Percentiles rank a stretch among this genome's conserved stretches.
These are phyloP conservation scores for Stephania cephalantha DNA, from an alignment of 164 flowering plant species.

Conservation along the genomic window DNA sequence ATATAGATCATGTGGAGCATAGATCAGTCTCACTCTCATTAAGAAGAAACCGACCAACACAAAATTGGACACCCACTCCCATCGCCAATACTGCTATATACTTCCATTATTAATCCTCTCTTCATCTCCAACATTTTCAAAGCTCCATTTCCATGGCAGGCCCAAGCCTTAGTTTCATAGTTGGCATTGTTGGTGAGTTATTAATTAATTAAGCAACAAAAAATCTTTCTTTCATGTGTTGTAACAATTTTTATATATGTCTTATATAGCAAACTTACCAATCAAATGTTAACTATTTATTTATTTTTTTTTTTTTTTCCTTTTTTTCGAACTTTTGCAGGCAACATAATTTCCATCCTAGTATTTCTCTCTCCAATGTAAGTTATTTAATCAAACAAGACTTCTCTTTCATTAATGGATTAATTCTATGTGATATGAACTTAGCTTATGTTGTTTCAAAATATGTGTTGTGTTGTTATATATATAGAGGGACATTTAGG, in stretches of 20 bases:
- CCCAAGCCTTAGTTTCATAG: conserved; percentile 38
- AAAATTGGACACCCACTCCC: background rate
- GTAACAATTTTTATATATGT: background rate
- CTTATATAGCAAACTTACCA: too few species aligned
- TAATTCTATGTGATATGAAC: too few species aligned
- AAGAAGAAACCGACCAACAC: background rate
- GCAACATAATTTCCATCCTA: conserved; percentile 56
- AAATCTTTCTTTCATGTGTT: background rate
- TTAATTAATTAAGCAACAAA: background rate
- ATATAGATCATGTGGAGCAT: background rate
- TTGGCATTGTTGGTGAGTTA: conserved; percentile 53
- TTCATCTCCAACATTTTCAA: background rate
- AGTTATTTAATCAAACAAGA: conserved; percentile 18
- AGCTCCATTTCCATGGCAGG: conserved; percentile 28
- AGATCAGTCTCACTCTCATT: background rate
- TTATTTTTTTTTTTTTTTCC: too few species aligned
- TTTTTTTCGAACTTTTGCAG: conserved; percentile 27
- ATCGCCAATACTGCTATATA: background rate
- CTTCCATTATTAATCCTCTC: background rate
- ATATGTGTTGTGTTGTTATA: background rate
- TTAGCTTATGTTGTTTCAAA: too few species aligned
- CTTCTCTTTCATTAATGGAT: background rate
- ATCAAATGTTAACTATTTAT: background rate
- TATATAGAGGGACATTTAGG: conserved; percentile 41
- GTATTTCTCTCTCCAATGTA: conserved; percentile 70